Base-by-base conservation (phyloP, 2,329 filamentous ascomycete genomes). In the Claviceps humidiphila region DNA sequence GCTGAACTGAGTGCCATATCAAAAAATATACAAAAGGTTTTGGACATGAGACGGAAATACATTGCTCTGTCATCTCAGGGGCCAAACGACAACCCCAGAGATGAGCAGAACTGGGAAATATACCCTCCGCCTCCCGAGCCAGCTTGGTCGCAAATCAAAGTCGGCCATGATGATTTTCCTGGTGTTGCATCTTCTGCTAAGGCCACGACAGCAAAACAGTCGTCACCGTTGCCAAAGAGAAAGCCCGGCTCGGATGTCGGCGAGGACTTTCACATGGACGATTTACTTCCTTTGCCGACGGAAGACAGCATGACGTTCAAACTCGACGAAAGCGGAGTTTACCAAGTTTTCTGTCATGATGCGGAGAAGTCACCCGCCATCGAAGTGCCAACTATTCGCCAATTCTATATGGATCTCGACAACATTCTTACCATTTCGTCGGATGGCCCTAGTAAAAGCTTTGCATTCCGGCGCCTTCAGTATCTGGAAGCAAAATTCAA, bases 401-500 rank as follows among this genome's bases (percentile, higher is more conserved):
- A 98, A 62, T 98, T 90, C 63, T 98, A 97, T 67, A 87, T 95
- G 74, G 91, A 96, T 63, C 73, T 98, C 26, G 93, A 98, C 63
- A 76, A 82, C 22, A 84, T 97, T 53, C 75, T 95, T 50, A 82
- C 85, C 54, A 82, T 94, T n/a, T 95, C 90, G 0, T 95, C 90
- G 0, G 91, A 98, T 40, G 93, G 93, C 0, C 93, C 93, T 0
- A 91, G 85, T 68, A 98, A 98, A 71, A 96, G 89, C 63, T 97
- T 97, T 68, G 91, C 93, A 1, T 98, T 95, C 67, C 84, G 91
- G 51, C 84, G 94, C 11, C 76, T 98, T 47, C 91, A 95, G 61
- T 98, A 97, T 65, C 74, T 98, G 8, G 93, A 98, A 71, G 91
- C 89, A 55, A 96, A 96, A 65, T 98, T 95, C 71, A 95, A 96